Conservation (phyloP, 2,329 filamentous ascomycete genomes). For the Xylaria sp. region DNA sequence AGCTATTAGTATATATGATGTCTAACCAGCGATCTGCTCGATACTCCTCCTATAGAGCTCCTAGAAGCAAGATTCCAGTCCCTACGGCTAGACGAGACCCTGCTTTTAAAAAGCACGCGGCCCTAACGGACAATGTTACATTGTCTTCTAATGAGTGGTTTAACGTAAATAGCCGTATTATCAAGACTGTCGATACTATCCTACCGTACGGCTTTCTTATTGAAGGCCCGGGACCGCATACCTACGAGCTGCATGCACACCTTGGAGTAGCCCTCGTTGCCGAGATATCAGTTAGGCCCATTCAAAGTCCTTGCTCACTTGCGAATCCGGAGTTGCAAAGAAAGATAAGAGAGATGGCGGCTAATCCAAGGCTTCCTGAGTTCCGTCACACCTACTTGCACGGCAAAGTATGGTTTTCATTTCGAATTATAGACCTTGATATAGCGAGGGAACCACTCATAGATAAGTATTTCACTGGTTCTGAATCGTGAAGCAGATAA, state of each 20-base stretch:
- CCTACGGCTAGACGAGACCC: neutral
- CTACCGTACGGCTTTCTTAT: constrained; percentile 25
- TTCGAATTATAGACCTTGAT: constrained; percentile 36
- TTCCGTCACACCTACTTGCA: constrained; percentile 37
- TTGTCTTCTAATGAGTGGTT: constrained; percentile 30
- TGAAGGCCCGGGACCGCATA: constrained; percentile 29
- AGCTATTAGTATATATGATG: no score
- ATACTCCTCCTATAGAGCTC: neutral
- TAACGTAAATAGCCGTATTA: constrained; percentile 40
- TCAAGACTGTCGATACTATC: constrained; percentile 36
- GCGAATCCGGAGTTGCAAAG: constrained; percentile 30
- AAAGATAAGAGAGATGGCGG: constrained; percentile 32
- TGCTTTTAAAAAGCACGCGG: constrained; percentile 1
- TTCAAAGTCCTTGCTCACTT: constrained; percentile 32
- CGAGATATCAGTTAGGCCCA: constrained; percentile 33
- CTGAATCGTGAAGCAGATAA: no score
- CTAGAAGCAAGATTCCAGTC: neutral
- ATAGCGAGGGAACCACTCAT: constrained; percentile 29
- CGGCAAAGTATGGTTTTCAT: constrained; percentile 41
- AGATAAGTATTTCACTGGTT: neutral
- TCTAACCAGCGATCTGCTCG: no score
- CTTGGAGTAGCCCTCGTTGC: constrained; percentile 38
- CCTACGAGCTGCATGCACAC: constrained; percentile 37
- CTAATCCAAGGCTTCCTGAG: constrained; percentile 28
- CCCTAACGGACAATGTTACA: neutral